A percentile compares a stretch with the other conserved stretches of the same genome.
Evolutionary conservation across 192 early-diverging fungal species (phyloP).

Genomic region (Rhizoclosmatium sp.): DNA sequence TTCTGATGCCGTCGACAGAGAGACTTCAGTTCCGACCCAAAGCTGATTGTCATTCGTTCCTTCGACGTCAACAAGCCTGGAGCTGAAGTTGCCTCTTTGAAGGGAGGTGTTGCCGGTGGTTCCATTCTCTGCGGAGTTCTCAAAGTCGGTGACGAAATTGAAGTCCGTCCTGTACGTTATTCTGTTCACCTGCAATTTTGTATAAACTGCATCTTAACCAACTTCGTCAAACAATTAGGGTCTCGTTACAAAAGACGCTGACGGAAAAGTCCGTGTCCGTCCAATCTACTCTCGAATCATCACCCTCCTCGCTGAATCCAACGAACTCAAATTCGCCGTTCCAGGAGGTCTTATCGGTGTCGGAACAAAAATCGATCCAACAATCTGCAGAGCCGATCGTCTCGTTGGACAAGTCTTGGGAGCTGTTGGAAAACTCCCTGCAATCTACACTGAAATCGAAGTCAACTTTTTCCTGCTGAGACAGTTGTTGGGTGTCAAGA

Average conservation of each 20-base stretch:
- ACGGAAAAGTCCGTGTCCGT: slow-evolving; percentile 80
- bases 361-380: slow-evolving; percentile 95
- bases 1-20: slow-evolving; percentile 44
- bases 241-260: slow-evolving; percentile 86
- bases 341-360: slow-evolving; percentile 99
- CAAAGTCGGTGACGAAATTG: slow-evolving; percentile 92
- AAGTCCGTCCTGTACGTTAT: slow-evolving; percentile 79
- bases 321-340: slow-evolving; percentile 95
- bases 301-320: slow-evolving; percentile 85
- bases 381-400: slow-evolving; percentile 94
- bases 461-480: slow-evolving; percentile 97
- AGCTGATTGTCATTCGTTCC: slow-evolving; percentile 96
- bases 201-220: not conserved
- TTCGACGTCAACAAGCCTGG: slow-evolving; percentile 99
- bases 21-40: slow-evolving; percentile 90
- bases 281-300: slow-evolving; percentile 92
- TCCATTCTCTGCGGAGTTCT: slow-evolving; percentile 91
- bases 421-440: slow-evolving; percentile 86
- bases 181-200: not conserved
- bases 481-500: slow-evolving; percentile 94
- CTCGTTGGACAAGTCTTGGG: slow-evolving; percentile 97
- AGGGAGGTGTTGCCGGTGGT: slow-evolving; percentile 98
- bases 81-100: slow-evolving; percentile 87
- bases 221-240: slow-evolving; percentile 52
- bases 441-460: slow-evolving; percentile 94